Evolutionary conservation across 495 filamentous ascomycete species (phyloP).

Genomic region (Penicillium cataractarum): DNA sequence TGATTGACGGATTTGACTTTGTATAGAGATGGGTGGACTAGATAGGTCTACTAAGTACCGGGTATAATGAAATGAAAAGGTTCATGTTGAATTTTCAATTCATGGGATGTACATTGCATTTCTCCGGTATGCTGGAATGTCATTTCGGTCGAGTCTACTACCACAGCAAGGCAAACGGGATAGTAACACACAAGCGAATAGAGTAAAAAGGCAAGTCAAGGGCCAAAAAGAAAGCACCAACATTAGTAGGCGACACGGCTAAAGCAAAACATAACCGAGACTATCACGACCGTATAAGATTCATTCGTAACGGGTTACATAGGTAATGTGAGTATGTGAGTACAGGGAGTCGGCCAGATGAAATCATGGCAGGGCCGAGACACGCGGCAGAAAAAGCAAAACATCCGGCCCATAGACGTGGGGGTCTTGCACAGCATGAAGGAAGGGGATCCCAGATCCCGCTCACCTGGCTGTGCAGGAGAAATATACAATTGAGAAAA

Average conservation of each 20-base stretch:
- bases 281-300: conserved; percentile 14
- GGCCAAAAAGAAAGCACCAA: neutral
- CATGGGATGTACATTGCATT: conserved; percentile 40
- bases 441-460: conserved; percentile 30
- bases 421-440: conserved; percentile 4
- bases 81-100: conserved; percentile 12
- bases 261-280: conserved; percentile 12
- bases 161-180: neutral
- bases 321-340: conserved; percentile 2
- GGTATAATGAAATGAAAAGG: neutral
- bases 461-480: conserved; percentile 10
- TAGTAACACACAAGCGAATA: neutral
- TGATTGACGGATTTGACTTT: neutral
- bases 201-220: neutral
- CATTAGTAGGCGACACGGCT: neutral
- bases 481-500: conserved; percentile 33
- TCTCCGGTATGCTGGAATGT: conserved; percentile 19
- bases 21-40: neutral
- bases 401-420: conserved; percentile 25
- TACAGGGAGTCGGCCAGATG: conserved; percentile 7
- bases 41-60: neutral
- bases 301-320: conserved; percentile 13
- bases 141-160: neutral
- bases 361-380: conserved; percentile 17
- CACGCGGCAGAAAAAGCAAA: conserved; percentile 9